Base-by-base conservation (phyloP, 352 stramenopile species). In the Phytophthora colocasiae region DNA sequence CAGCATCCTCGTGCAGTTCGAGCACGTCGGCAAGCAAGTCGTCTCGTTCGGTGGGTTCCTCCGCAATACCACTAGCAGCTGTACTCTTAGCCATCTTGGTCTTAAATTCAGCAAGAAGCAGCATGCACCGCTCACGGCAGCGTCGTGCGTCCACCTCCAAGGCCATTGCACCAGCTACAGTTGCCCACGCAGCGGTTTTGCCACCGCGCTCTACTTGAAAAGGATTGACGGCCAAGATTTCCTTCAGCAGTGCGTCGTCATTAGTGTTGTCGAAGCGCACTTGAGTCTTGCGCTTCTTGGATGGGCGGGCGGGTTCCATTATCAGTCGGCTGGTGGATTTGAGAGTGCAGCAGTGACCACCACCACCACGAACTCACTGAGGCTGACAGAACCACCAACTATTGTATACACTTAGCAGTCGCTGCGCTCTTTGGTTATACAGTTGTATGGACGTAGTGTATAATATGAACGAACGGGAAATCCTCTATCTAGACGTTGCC, bases 231-330 rank as follows among this genome's bases (percentile, higher is more conserved):
- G 43, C 43, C 19, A 49, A 8, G 3, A 49, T 17, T 3, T 49
- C 43, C 24, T 49, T 17, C 11, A 38, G 44, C 24, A 22, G 24
- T 2, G 44, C 44, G 4, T 50, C 44, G 24, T 50, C 44, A 12
- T 50, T 10, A 6, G 3, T 6, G 3, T 31, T 1, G 6, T 31
- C 27, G 2, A 32, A 6, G 24, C 27, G 17, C 22, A 17, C 44
- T 50, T 50, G 44, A 6, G 44, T 22, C 44, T 50, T 50, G 22
- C 24, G 44, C 24, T 50, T 50, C 24, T 50, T 50, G 44, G 44
- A 4, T 11, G 44, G 26, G 10, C 5, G 44, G 3, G 44, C 8
- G 2, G 44, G 10, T 24, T 50, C 24, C 44, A 50, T 50, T 6
- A 19, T 31, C 4, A 11, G 19, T 22, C 19, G 44, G 24, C 14